A percentile compares a stretch with the other conserved stretches of the same genome.
Evolutionary conservation across 106 monocot species (phyloP).

Genomic region (Ottelia alismoides): DNA sequence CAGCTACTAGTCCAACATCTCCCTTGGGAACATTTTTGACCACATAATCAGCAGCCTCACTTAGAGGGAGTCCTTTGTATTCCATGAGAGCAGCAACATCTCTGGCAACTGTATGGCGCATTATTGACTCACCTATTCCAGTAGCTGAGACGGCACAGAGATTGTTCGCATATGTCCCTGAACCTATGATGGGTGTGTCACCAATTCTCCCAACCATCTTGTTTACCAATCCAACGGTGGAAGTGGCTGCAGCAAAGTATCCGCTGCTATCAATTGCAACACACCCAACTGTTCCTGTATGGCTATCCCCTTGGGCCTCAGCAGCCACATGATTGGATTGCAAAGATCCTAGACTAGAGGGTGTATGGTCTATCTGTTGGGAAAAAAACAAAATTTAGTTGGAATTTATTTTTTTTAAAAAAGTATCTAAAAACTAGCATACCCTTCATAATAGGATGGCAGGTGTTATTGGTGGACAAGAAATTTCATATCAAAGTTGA

Average conservation of each 20-base stretch:
- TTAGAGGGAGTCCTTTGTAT: constrained; percentile 51
- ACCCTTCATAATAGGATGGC: too few relatives aligned
- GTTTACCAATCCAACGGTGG: constrained; percentile 80
- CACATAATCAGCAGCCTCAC: constrained; percentile 48
- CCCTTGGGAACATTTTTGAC: constrained; percentile 14
- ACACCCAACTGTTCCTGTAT: constrained; percentile 76
- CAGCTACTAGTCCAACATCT: constrained; percentile 6
- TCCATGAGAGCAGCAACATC: constrained; percentile 92
- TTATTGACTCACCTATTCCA: constrained; percentile 65
- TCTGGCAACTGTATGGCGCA: constrained; percentile 46
- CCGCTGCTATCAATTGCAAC: constrained; percentile 58
- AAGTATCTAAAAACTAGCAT: too few relatives aligned
- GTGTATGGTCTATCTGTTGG: constrained; percentile 84
- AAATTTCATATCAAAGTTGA: too few relatives aligned
- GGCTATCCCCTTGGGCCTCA: constrained; percentile 49
- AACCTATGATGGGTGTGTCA: constrained; percentile 73
- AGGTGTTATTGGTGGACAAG: too few relatives aligned
- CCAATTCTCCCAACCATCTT: too few relatives aligned
- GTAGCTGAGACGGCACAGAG: constrained; percentile 87
- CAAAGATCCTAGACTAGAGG: constrained; percentile 4
- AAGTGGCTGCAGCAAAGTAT: constrained; percentile 67
- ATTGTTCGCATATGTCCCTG: constrained; percentile 78
- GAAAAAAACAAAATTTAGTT: too few relatives aligned
- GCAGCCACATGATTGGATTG: too few relatives aligned
- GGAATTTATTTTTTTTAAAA: too few relatives aligned